phyloP scores from a whole-genome alignment of 2,329 filamentous ascomycete species.

The Aspergillus nomiae region DNA sequence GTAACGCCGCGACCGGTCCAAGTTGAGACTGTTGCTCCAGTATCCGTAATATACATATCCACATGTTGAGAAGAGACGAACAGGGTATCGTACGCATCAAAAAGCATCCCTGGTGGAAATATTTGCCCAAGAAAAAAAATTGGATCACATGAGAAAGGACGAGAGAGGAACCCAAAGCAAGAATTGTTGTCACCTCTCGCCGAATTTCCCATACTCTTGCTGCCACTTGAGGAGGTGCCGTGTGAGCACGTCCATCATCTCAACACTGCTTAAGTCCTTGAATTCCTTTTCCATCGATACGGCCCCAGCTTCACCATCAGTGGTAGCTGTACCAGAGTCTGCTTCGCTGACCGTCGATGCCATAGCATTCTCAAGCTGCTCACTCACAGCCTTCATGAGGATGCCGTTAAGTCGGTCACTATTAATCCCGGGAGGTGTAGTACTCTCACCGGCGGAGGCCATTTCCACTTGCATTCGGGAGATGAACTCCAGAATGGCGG shows the following conservation, averaged over 20 bases:
- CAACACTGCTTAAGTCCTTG: conserved; percentile 72
- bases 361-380: conserved; percentile 35
- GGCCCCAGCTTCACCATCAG: conserved; percentile 26
- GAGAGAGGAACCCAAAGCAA: conserved; percentile 1
- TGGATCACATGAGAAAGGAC: conserved; percentile 7
- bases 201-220: conserved; percentile 64
- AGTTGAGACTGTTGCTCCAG: conserved; percentile 22
- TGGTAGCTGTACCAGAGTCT: conserved; percentile 27
- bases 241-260: conserved; percentile 89
- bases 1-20: conserved; percentile 27
- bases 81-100: conserved; percentile 26
- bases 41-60: conserved; percentile 31
- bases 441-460: conserved; percentile 60
- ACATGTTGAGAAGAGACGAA: conserved; percentile 21
- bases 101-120: conserved; percentile 6
- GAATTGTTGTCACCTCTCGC: conserved; percentile 44
- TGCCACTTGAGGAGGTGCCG: conserved; percentile 84
- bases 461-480: conserved; percentile 85
- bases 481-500: conserved; percentile 86
- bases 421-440: conserved; percentile 40
- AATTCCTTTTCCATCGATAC: conserved; percentile 58
- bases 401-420: conserved; percentile 37
- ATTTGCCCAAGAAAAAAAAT: conserved; percentile 10
- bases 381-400: conserved; percentile 37
- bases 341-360: conserved; percentile 29